Base-by-base conservation (phyloP, 371 early-diverging fungal genomes). In the Mucor indicus region DNA sequence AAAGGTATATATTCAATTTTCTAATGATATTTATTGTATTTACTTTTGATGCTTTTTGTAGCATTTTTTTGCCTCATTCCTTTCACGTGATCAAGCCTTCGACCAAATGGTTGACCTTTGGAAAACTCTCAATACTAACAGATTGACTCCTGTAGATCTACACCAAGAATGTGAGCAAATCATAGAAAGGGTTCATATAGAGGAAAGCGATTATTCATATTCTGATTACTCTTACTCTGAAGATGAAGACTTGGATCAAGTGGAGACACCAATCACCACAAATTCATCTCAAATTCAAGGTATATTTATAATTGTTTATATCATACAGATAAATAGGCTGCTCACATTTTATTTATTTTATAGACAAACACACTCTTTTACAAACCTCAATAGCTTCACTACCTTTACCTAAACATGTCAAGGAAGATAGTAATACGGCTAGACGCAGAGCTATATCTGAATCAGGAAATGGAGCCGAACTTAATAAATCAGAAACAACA, bases 21-120 rank as follows among this genome's bases (percentile, higher is more conserved):
- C 5, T 27, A 27, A 7, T 27, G 11, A 5, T 27, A 7, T 27
- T 27, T 27, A 7, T 27, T 27, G 5, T 27, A 27, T 27, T 7
- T 27, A 27, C 29, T 7, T 27, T 7, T 11, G 11, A 7, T 7
- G 29, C 11, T 29, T 29, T 8, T 12, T 8, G 30, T 57, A 78
- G 73, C 83, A 89, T 55, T 86, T 90, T 48, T 88, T 90, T 54
- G 84, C 86, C n/a, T 88, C 89, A 4, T 89, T 91, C 45, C 63
- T 91, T 16, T 83, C 86, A 30, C 86, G 92, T 19, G 92, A 91
- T 47, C 75, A 83, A 44, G 89, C 87, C 0, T 87, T 80, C 55
- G 83, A 81, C 58, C 75, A 82, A 46, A 67, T 91, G 23, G 75
- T 80, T 33, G 86, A 88, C 13, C 51, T 86, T 23, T 91, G 91